Evolutionary conservation across 2,329 filamentous ascomycete genomes (phyloP), one percentile per base, ranked within the genome.

Genomic region (Calycina marina): DNA sequence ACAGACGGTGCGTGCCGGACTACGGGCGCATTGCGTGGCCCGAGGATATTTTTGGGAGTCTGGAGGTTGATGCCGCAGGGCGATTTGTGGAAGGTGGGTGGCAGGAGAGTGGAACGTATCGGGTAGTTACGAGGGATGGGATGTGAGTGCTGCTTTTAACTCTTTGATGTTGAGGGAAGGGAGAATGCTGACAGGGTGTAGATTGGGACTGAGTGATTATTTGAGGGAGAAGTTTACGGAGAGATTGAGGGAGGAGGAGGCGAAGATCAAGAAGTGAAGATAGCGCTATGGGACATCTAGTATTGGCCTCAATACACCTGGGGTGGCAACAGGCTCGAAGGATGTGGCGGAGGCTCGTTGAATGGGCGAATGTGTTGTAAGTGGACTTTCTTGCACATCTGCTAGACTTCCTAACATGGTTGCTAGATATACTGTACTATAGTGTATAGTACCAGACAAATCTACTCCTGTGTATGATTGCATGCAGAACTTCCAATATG

Each of bases 1-100:
- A 80, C 48, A 46, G 58, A 32, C 58, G 75, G 32, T 76, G 75
- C 31, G 71, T 72, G 2, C 73, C 72, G 0, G 73, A 77, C 44
- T 79, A 65, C 59, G 74, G 74, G 11, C 56, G 75, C 32, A 78
- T 79, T 48, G 72, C 74, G 2, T 77, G 69, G 61, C 73, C 74
- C 1, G 74, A 79, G 45, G 74, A 80, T 46, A 80, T 80, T 22
- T 57, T 80, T 33, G 75, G 74, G 22, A 78, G 73, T 40, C 61
- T 79, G 25, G 68, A 77, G 48, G 74, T 79, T 4, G 62, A 77
- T 47, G 61, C 59, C 2, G 41, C 55, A 5, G 75, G 75, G 0
- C 49, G 63, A 16, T 66, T 77, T 31, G 57, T 74, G n/a, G 46
- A 43, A 16, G 41, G 40, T 15, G 30, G 40, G 15, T 68, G 69